Evolutionary conservation across 1,284 basidiomycete species (phyloP), one percentile per base, ranked within the genome.

Genomic region (Omphalotus olearius): DNA sequence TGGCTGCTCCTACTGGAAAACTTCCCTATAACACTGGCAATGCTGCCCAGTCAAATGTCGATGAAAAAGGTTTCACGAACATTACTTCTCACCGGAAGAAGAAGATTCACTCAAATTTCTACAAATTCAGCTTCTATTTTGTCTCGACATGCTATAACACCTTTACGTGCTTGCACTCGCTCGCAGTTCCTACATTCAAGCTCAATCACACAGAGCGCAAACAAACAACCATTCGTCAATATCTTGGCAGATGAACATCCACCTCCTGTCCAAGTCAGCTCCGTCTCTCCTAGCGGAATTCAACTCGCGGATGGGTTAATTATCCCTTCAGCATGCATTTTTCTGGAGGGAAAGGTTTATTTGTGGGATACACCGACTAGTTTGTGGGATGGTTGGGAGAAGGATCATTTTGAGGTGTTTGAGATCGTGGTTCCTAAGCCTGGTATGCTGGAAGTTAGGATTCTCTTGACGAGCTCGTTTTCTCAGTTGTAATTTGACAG

Each of bases 291-390:
- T 0, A 65, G 71, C 1, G 88, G 86, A 17, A 84, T 91, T 36
- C 75, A 79, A 48, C 78, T 91, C 2, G 72, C 70, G 18, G 88
- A 90, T 61, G 93, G 93, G 1, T 77, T 96, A 20, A 68, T 92
- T 11, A 66, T 97, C 0, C 81, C 84, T 0, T 85, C 84, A 0
- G 80, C 93, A 0, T 85, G 85, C 56, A 78, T 98, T 13, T 88
- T 99, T 57, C 66, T 96, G 3, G 89, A 93, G 58, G 92, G 91
- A 4, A 80, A 88, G 46, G 90, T 92, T 0, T 88, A 95, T 50
- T 66, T 98, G 33, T 99, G 95, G 95, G 85, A 98, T 63, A 86
- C 91, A 1, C 88, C 89, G 1, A 50, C 13, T 4, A 77, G 72
- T 6, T 64, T 73, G 1, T 85, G 82, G 72, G 69, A 74, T 4